phyloP scores from a whole-genome alignment of 768 basidiomycete genomes.

The Vishniacozyma victoriae region DNA sequence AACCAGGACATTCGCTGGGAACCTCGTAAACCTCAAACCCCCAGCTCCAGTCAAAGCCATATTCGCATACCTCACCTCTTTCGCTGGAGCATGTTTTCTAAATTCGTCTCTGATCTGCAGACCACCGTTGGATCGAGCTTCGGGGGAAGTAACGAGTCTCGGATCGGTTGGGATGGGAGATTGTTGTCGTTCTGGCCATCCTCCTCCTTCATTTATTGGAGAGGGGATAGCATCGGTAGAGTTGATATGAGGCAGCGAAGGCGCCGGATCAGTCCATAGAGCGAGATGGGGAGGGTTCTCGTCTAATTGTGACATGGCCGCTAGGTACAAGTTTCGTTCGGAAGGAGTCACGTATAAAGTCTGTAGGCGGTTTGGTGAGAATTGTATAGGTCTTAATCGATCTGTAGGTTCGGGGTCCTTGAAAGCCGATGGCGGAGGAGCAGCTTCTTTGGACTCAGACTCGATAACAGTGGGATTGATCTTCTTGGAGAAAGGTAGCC shows the following conservation, averaged over 20 bases:
- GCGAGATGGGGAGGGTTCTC: slow-evolving; percentile 26
- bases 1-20: slow-evolving; percentile 19
- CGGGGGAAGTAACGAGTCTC: slow-evolving; percentile 34
- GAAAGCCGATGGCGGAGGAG: no score
- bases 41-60: slow-evolving; percentile 12
- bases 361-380: slow-evolving; percentile 24
- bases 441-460: no score
- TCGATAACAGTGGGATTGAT: no score
- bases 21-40: slow-evolving; percentile 23
- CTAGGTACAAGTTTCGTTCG: slow-evolving; percentile 35
- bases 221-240: not conserved
- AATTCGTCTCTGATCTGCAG: slow-evolving; percentile 34
- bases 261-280: slow-evolving; percentile 34
- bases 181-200: not conserved
- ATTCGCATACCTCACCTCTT: slow-evolving; percentile 16
- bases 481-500: no score
- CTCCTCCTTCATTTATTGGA: not conserved
- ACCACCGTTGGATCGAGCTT: slow-evolving; percentile 9
- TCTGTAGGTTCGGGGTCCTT: no score
- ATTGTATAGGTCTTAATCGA: slow-evolving; percentile 22
- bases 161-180: slow-evolving; percentile 11
- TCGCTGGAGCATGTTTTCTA: slow-evolving; percentile 1
- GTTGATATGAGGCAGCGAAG: slow-evolving; percentile 16
- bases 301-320: slow-evolving; percentile 39
- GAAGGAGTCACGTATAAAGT: slow-evolving; percentile 36